phyloP scores from a whole-genome alignment of 805 yeast species.

The Saccharomycopsis capsularis region DNA sequence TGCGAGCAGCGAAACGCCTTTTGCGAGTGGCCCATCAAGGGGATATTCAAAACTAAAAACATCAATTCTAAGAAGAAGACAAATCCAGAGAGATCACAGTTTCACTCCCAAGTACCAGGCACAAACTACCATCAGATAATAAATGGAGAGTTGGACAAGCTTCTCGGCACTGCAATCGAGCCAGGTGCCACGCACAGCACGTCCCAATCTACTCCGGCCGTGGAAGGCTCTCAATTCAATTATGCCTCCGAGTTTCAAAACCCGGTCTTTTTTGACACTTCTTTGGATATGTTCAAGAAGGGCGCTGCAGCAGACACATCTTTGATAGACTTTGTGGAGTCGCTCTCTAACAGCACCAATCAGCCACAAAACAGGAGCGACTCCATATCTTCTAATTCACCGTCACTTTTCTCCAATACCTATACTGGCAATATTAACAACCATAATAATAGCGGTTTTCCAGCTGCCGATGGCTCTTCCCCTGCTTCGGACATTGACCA shows the following conservation, averaged over 20 bases:
- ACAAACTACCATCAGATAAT: constrained; percentile 18
- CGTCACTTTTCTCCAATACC: neutral
- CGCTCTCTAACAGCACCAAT: too few species aligned
- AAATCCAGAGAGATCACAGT: neutral
- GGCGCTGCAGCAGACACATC: neutral
- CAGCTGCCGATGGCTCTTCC: constrained; percentile 5
- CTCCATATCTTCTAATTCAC: neutral
- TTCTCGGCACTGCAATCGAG: constrained; percentile 1
- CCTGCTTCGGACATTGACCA: constrained; percentile 1
- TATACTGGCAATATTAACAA: neutral
- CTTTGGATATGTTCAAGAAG: neutral
- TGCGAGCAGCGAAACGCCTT: constrained; percentile 37
- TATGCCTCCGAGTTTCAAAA: too few species aligned
- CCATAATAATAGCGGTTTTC: too few species aligned
- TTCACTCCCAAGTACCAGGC: neutral
- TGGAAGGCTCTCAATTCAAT: too few species aligned
- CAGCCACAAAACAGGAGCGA: neutral
- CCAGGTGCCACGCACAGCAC: too few species aligned
- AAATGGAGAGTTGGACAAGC: constrained; percentile 3
- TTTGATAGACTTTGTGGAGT: neutral
- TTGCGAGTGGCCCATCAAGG: constrained; percentile 35
- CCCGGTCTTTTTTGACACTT: neutral
- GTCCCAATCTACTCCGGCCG: too few species aligned
- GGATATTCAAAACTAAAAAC: constrained; percentile 12
- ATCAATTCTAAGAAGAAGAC: constrained; percentile 5